Evolutionary conservation across 768 basidiomycete genomes (phyloP), one percentile per base, ranked within the genome.

Genomic region (Termitomyces sp.): DNA sequence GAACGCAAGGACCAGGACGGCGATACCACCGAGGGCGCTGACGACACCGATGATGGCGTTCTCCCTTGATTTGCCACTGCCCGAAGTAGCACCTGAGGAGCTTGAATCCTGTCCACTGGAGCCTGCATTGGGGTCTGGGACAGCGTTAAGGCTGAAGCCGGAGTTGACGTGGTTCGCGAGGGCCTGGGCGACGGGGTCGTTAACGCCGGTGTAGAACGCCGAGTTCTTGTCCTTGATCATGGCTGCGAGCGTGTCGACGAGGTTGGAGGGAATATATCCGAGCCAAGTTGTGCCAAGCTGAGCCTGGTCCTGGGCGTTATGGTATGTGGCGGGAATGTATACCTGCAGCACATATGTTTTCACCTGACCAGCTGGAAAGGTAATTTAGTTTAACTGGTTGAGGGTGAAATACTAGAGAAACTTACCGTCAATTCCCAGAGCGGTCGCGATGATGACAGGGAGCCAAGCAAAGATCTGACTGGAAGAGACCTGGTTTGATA

Each of bases 31-130:
- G 20, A 96, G 81, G 2, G 89, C 85, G 40, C 82, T 85, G 61
- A 93, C 90, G 4, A 96, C 93, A 22, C 95, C 95, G 60, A 97
- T 95, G 68, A 96, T 94, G 26, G 91, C 91, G 63, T 95, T 85
- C 66, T 89, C 82, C 13, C 92, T 80, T 16, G 79, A 75, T 64
- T 81, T 83, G 55, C 74, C 73, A 22, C 60, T 64, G 39, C 62
- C 60, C n/a, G 69, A 67, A 16, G 75, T 69, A 26, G 68, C 70
- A 30, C 65, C 72, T 1, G 69, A 64, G 14, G 64, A 62, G 14
- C 63, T 65, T 22, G 52, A 53, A 37, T 61, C 64, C 14, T 58
- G 57, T 27, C 60, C 62, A 37, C 80, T 1, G 5, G 36, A 24
- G 18, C 34, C 52, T 18, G 33, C 8, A 26, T 73, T 64, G 9